Evolutionary conservation across 2,329 filamentous ascomycete genomes (phyloP).

Genomic region (Colletotrichum magnum): DNA sequence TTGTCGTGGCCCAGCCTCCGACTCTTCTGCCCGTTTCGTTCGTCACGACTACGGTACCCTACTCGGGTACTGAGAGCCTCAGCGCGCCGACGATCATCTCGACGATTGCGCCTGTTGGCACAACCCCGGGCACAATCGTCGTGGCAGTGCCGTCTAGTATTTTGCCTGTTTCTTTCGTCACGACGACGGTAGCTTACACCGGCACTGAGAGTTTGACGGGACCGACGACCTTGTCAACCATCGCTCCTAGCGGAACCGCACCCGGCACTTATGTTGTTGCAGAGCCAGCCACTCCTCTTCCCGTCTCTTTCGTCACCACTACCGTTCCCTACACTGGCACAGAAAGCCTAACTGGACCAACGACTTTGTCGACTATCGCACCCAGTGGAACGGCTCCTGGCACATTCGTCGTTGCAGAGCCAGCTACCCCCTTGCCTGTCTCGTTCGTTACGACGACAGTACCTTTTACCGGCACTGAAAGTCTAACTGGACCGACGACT

Average conservation of each 20-base stretch:
- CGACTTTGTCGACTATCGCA: constrained; percentile 6
- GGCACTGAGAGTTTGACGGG: neutral
- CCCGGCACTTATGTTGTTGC: constrained; percentile 27
- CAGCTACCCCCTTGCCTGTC: neutral
- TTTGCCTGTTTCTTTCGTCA: too few species aligned
- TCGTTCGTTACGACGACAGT: constrained; percentile 19
- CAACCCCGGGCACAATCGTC: too few species aligned
- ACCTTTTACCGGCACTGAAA: neutral
- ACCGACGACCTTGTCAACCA: constrained; percentile 5
- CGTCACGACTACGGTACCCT: neutral
- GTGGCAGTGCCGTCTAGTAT: too few species aligned
- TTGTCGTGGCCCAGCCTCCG: constrained; percentile 19
- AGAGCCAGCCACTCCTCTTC: neutral
- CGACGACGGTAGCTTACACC: neutral
- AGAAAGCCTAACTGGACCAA: neutral
- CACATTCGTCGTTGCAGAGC: constrained; percentile 15
- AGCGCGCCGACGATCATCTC: too few species aligned
- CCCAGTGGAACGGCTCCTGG: constrained; percentile 10
- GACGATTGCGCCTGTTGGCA: too few species aligned
- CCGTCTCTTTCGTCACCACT: constrained; percentile 13
- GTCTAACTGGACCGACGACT: neutral
- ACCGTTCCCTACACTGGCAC: neutral
- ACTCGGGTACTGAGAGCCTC: too few species aligned
- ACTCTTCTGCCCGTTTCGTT: neutral
- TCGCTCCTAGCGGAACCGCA: constrained; percentile 2